phyloP scores from a whole-genome alignment of 345 rosid genomes.

The Adansonia digitata region DNA sequence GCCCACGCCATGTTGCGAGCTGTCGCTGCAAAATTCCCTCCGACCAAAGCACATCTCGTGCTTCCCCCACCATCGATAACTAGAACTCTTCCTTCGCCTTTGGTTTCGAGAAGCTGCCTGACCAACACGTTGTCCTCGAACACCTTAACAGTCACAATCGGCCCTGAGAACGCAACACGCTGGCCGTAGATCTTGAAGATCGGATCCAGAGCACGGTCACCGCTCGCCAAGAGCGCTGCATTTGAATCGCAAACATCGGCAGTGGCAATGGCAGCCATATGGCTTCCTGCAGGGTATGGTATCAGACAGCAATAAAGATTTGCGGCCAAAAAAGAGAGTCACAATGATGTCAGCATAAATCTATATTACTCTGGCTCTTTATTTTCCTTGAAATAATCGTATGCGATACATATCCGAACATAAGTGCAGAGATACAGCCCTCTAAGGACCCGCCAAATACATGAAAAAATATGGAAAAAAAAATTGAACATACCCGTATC shows the following conservation, averaged over 20 bases:
- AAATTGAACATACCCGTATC: neutral
- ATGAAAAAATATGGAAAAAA: neutral
- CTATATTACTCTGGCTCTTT: neutral
- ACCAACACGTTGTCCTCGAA: conserved; percentile 87
- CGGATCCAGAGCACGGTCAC: conserved; percentile 67
- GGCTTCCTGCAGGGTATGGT: neutral
- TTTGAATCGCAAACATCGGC: conserved; percentile 84
- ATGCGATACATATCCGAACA: neutral
- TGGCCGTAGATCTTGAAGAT: conserved; percentile 73
- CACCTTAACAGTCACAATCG: conserved; percentile 65
- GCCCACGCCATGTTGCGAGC: conserved; percentile 78
- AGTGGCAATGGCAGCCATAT: conserved; percentile 50
- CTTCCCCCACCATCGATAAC: conserved; percentile 92
- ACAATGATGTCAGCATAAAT: neutral
- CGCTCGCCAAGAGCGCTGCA: conserved; percentile 41
- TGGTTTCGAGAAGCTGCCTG: conserved; percentile 58
- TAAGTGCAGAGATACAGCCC: neutral
- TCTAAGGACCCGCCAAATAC: neutral
- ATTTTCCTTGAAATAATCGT: neutral
- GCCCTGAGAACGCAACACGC: conserved; percentile 57
- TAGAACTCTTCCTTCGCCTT: conserved; percentile 75
- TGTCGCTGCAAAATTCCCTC: conserved; percentile 63
- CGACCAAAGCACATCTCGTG: conserved; percentile 75
- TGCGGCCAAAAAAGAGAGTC: neutral
- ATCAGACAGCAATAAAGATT: neutral